Conservation (phyloP, 192 early-diverging fungal species). For the Tieghemiomyces parasiticus region DNA sequence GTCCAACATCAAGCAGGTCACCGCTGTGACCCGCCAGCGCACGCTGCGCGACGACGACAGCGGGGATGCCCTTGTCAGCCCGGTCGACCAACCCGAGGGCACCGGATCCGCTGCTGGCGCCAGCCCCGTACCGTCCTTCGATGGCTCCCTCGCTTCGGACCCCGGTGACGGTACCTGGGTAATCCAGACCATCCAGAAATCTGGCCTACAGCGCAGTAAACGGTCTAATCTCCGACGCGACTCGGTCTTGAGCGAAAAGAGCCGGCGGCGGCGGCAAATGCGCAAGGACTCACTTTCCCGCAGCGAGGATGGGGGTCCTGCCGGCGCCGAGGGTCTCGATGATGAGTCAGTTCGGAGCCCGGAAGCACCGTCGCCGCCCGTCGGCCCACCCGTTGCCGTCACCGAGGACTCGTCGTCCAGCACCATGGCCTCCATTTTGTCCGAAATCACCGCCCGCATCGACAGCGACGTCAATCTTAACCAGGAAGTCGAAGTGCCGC, state of each 20-base stretch:
- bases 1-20: background rate
- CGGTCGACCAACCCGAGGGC: no score
- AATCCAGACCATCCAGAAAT: constrained; percentile 25
- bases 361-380: background rate
- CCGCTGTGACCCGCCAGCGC: constrained; percentile 5
- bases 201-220: constrained; percentile 31
- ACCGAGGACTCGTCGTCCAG: background rate
- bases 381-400: background rate
- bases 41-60: background rate
- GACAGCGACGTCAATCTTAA: background rate
- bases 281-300: background rate
- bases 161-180: constrained; percentile 8
- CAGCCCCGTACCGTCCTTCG: background rate
- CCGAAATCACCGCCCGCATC: constrained; percentile 4
- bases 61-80: no score
- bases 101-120: no score
- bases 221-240: constrained; percentile 29
- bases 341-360: no score
- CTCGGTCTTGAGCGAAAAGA: constrained; percentile 16
- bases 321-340: background rate
- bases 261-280: constrained; percentile 11
- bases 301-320: background rate
- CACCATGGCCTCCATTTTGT: constrained; percentile 1
- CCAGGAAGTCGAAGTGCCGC: background rate
- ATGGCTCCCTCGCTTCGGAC: background rate